Percentiles rank a stretch among this genome's conserved stretches.
Evolutionary conservation across 2,329 filamentous ascomycete genomes (phyloP).

Genomic region (Hymenoscyphus albidus): DNA sequence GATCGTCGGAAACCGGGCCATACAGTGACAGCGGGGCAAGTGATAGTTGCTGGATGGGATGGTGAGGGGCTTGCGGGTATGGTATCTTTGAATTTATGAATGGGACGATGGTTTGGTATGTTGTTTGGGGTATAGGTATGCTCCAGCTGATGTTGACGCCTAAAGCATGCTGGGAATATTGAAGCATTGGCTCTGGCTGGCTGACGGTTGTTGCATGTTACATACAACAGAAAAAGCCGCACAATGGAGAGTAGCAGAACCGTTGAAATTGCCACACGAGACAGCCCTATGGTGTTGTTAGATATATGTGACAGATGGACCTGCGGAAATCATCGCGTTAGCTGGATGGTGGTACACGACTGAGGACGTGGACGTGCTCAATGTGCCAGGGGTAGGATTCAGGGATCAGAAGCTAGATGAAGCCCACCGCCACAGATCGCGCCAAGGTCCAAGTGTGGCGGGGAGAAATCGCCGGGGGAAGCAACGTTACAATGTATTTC

Average conservation of each 20-base stretch:
- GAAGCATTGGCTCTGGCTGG: not conserved
- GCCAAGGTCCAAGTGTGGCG: too few relatives aligned
- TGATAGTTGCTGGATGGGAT: not conserved
- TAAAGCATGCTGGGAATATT: not conserved
- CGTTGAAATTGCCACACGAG: not conserved
- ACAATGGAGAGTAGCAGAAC: not conserved
- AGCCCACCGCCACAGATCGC: too few relatives aligned
- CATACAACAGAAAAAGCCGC: not conserved
- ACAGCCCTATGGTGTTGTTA: conserved; percentile 1
- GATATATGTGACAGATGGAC: not conserved
- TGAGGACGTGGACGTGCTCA: too few relatives aligned
- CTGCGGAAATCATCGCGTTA: not conserved
- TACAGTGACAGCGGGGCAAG: not conserved
- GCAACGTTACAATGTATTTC: not conserved
- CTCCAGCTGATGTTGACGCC: not conserved
- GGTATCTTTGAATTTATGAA: not conserved
- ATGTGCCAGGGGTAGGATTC: too few relatives aligned
- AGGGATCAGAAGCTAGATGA: too few relatives aligned
- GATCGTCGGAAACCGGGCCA: not conserved
- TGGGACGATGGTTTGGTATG: not conserved
- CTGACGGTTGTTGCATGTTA: not conserved
- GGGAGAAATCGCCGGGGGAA: too few relatives aligned
- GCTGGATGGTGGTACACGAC: not conserved
- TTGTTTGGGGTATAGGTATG: too few relatives aligned
- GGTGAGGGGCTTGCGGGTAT: not conserved